Evolutionary conservation across 1,139 yeast genomes (phyloP), one percentile per base, ranked within the genome.

Genomic region (Yamadazyma triangularis): DNA sequence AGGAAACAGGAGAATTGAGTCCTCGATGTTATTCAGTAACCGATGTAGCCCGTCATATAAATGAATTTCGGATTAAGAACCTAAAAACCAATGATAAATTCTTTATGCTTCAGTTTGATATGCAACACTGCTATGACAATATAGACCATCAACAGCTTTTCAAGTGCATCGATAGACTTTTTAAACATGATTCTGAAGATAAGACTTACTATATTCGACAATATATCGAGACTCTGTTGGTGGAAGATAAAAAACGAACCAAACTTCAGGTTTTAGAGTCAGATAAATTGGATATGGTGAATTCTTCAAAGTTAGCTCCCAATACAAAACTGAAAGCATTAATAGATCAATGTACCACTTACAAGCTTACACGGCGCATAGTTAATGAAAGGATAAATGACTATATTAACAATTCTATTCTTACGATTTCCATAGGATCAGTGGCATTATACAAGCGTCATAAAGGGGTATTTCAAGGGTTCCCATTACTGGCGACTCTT

Each of bases 401-500:
- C 33, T 29, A 39, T 32, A 30, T 36, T 28, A 31, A 24, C 22
- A 33, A 42, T 14, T 44, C 48, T 28, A 15, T 30, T 18, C 20
- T 18, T 18, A 7, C 9, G 8, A 18, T 18, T 7, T 18, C 20
- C 20, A 6, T 18, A 6, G 20, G 9, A 6, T 7, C 20, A 6
- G 9, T 35, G 22, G 38, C 29, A 13, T 33, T 46, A 7, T 64
- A 42, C 38, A 52, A 55, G 16, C 64, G 95, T 36, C 70, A 58
- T 24, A 56, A 64, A 8, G 98, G 98, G 0, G 70, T 91, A 0
- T 91, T 84, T 32, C 98, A 91, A 56, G 98, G 98, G 0, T 77
- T 87, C 6, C 77, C 82, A 1, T 56, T 89, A 11, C 93, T 95
- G 42, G 72, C 86, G 1, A 60, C 79, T 2, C 64, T 91, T 23